Conservation (phyloP, 495 filamentous ascomycete species). For the Clohesyomyces aquaticus region DNA sequence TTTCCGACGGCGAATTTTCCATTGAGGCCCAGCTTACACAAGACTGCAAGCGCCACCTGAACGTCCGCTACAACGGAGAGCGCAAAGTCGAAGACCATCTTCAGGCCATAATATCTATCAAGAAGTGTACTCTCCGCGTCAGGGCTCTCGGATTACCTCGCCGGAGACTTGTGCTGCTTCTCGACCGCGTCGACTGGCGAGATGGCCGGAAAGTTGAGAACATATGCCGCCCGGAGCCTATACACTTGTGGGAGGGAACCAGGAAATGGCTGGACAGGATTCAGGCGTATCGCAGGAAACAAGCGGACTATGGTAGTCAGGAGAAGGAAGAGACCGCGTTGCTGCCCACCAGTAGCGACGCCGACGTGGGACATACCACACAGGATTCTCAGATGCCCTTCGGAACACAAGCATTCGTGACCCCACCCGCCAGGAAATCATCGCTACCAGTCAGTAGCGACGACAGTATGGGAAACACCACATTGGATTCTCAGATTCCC, state of each 20-base stretch:
- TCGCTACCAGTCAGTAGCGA: background rate
- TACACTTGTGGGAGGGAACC: background rate
- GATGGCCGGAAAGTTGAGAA: background rate
- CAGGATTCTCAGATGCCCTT: background rate
- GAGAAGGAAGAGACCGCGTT: no score
- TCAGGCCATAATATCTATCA: conserved; percentile 4
- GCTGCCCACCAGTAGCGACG: background rate
- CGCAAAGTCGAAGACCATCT: background rate
- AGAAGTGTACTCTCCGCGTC: conserved; percentile 15
- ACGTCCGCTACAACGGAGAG: conserved; percentile 4
- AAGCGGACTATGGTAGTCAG: no score
- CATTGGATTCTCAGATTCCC: conserved; percentile 14
- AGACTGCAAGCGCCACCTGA: conserved; percentile 6
- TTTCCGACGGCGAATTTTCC: conserved; percentile 23
- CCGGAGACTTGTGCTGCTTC: conserved; percentile 9
- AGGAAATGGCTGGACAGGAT: background rate
- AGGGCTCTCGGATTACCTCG: conserved; percentile 18
- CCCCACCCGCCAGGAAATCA: background rate
- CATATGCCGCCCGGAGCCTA: background rate
- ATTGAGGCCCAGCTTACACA: conserved; percentile 5
- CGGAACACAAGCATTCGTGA: background rate
- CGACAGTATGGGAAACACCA: background rate
- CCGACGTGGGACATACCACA: background rate
- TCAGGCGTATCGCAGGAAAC: background rate
- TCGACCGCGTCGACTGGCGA: conserved; percentile 24